These are phyloP conservation scores for Tephrocybe rancida DNA, from an alignment of 768 basidiomycete species.

Conservation along the genomic window DNA sequence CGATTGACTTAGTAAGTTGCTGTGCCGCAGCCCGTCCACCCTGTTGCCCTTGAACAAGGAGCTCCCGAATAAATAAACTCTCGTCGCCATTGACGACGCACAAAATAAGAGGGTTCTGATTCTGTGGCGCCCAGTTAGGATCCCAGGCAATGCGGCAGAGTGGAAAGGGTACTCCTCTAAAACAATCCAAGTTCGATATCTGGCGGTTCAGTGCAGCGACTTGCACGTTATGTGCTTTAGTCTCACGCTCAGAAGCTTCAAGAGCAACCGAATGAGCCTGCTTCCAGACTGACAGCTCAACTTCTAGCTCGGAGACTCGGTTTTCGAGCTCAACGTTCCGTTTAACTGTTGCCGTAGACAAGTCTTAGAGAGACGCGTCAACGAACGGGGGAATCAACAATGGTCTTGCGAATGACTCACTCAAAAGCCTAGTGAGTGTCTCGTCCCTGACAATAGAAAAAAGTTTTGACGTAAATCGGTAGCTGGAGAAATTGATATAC, in stretches of 20 bases:
- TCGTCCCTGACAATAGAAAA: slow-evolving; percentile 56
- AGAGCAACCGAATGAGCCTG: slow-evolving; percentile 65
- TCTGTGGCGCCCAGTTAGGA: slow-evolving; percentile 35
- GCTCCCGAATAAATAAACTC: slow-evolving; percentile 61
- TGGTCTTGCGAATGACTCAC: slow-evolving; percentile 36
- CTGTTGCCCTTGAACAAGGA: slow-evolving; percentile 62
- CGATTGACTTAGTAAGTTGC: slow-evolving; percentile 67
- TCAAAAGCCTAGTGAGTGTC: slow-evolving; percentile 59
- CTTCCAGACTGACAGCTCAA: slow-evolving; percentile 72
- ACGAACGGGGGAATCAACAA: background rate
- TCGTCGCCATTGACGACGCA: slow-evolving; percentile 77
- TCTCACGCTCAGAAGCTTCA: slow-evolving; percentile 64
- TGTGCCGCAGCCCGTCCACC: slow-evolving; percentile 70
- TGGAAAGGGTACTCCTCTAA: slow-evolving; percentile 33
- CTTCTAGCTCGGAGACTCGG: slow-evolving; percentile 66
- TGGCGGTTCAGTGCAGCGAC: slow-evolving; percentile 66
- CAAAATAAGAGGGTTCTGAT: slow-evolving; percentile 68
- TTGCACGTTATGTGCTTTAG: slow-evolving; percentile 69
- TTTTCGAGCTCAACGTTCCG: slow-evolving; percentile 66
- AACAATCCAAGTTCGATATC: slow-evolving; percentile 57
- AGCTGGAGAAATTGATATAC: slow-evolving; percentile 4
- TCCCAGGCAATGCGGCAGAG: background rate
- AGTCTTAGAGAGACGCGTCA: slow-evolving; percentile 39
- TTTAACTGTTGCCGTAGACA: slow-evolving; percentile 65
- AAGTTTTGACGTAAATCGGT: slow-evolving; percentile 17